These are phyloP conservation scores for Anaeromyces robustus DNA, from an alignment of 192 early-diverging fungal species.

Conservation along the genomic window DNA sequence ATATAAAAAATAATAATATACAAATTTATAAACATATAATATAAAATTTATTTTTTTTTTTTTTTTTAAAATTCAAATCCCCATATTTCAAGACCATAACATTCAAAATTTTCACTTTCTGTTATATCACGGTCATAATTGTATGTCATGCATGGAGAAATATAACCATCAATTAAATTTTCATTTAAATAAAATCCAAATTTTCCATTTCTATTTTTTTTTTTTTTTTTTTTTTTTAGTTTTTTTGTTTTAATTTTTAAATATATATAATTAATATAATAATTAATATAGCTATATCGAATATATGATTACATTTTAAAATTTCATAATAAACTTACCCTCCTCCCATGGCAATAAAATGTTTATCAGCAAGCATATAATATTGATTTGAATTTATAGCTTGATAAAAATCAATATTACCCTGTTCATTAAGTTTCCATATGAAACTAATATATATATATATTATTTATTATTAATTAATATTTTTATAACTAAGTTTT, in stretches of 20 bases:
- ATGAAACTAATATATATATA: conserved; percentile 32
- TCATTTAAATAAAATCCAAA: background rate
- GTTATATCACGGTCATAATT: background rate
- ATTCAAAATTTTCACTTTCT: background rate
- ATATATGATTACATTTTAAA: too few species aligned
- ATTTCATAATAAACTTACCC: conserved; percentile 21
- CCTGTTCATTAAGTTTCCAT: conserved; percentile 31
- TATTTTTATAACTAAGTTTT: background rate
- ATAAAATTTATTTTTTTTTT: too few species aligned
- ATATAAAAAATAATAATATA: too few species aligned
- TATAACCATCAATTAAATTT: background rate
- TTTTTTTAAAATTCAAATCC: background rate
- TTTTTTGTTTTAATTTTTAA: too few species aligned
- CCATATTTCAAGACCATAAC: background rate
- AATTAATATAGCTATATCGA: too few species aligned
- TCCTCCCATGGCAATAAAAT: conserved; percentile 63
- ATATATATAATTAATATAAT: too few species aligned
- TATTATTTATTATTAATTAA: background rate
- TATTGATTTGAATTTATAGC: conserved; percentile 68
- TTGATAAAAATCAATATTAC: conserved; percentile 35
- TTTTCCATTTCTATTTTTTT: background rate
- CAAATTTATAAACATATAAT: too few species aligned
- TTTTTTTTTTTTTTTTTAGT: too few species aligned
- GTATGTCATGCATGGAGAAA: background rate
- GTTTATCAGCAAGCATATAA: conserved; percentile 56